phyloP scores from a whole-genome alignment of 208 protist genomes.

The Plasmodiophora brassicae region DNA sequence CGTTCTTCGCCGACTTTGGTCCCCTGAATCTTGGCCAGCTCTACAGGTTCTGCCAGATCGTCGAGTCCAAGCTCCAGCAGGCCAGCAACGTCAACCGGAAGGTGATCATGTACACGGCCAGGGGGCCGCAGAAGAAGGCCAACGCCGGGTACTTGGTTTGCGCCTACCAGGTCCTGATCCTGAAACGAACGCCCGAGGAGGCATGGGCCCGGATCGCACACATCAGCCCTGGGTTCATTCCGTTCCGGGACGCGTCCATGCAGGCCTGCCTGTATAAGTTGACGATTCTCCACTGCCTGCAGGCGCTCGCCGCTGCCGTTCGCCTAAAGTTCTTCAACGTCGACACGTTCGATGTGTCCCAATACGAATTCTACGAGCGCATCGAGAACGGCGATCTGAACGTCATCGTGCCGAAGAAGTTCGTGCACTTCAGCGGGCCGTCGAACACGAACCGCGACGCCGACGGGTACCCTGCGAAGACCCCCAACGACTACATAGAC shows the following conservation, averaged over 20 bases:
- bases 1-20: slow-evolving; percentile 84
- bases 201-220: slow-evolving; percentile 62
- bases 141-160: slow-evolving; percentile 75
- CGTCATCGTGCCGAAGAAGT: slow-evolving; percentile 82
- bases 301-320: slow-evolving; percentile 68
- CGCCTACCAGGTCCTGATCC: slow-evolving; percentile 66
- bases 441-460: slow-evolving; percentile 51
- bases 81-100: slow-evolving; percentile 27
- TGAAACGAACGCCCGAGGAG: slow-evolving; percentile 63
- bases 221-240: slow-evolving; percentile 71
- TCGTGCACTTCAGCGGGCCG: slow-evolving; percentile 81
- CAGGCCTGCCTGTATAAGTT: slow-evolving; percentile 67
- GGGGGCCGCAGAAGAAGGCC: slow-evolving; percentile 67
- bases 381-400: slow-evolving; percentile 84
- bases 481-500: slow-evolving; percentile 57
- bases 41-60: slow-evolving; percentile 64
- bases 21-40: slow-evolving; percentile 74
- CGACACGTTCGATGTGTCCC: slow-evolving; percentile 74
- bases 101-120: slow-evolving; percentile 48
- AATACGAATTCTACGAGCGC: slow-evolving; percentile 74
- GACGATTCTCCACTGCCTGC: slow-evolving; percentile 69
- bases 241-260: slow-evolving; percentile 84
- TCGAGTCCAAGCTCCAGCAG: slow-evolving; percentile 53
- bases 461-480: slow-evolving; percentile 61
- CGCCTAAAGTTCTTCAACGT: slow-evolving; percentile 69